Evolutionary conservation across 2,329 filamentous ascomycete genomes (phyloP).

Genomic region (Didymosphaeria variabile): DNA sequence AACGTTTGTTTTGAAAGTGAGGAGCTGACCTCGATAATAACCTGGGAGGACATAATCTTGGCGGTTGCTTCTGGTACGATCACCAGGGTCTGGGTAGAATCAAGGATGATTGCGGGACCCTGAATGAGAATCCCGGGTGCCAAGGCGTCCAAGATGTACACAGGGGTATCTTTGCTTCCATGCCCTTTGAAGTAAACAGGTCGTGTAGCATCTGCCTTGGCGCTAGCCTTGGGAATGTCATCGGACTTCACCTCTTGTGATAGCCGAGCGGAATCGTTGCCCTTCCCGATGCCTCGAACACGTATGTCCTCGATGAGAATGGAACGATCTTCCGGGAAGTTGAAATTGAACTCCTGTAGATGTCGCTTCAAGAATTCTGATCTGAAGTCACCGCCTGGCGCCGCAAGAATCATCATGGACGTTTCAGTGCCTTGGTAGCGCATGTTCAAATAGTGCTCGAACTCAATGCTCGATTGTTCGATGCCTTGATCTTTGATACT

Average conservation of each 20-base stretch:
- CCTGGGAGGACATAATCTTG: slow-evolving; percentile 48
- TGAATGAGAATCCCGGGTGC: slow-evolving; percentile 27
- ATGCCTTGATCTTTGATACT: slow-evolving; percentile 73
- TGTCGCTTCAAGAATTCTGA: slow-evolving; percentile 50
- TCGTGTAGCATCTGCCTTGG: slow-evolving; percentile 11
- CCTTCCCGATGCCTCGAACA: slow-evolving; percentile 47
- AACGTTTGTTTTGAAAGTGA: slow-evolving; percentile 5
- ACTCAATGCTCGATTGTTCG: slow-evolving; percentile 52
- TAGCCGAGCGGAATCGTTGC: neutral
- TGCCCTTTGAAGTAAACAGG: slow-evolving; percentile 33
- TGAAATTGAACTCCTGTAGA: slow-evolving; percentile 55
- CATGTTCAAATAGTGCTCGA: slow-evolving; percentile 55
- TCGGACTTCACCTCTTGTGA: slow-evolving; percentile 31
- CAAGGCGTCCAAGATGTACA: slow-evolving; percentile 35
- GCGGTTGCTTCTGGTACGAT: slow-evolving; percentile 51
- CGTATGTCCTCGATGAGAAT: slow-evolving; percentile 57
- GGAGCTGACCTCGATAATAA: slow-evolving; percentile 48
- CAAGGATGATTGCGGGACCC: slow-evolving; percentile 46
- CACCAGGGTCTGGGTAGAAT: slow-evolving; percentile 59
- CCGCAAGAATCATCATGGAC: slow-evolving; percentile 52
- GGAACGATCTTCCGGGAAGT: slow-evolving; percentile 43
- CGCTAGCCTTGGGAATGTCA: neutral
- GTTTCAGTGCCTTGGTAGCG: slow-evolving; percentile 57
- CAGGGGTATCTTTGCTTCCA: slow-evolving; percentile 29
- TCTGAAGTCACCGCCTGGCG: slow-evolving; percentile 45